These are phyloP conservation scores for Pestalotiopsis sp. DNA, from an alignment of 2,329 filamentous ascomycete genomes.

Conservation along the genomic window DNA sequence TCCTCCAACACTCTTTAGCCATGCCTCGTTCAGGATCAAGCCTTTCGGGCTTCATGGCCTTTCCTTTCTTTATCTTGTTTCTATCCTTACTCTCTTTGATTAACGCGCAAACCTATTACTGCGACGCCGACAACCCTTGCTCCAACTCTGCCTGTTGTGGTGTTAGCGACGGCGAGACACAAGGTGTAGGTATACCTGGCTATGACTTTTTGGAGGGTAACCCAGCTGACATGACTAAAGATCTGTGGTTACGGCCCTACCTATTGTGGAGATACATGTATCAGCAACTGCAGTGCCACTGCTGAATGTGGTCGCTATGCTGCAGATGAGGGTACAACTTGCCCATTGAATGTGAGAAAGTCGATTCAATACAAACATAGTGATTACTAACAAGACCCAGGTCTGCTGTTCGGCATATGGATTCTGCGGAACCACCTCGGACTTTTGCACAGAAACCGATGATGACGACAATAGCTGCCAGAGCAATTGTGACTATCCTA, in stretches of 20 bases:
- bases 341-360: slow-evolving; percentile 32
- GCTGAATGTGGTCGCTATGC: slow-evolving; percentile 12
- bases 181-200: neutral
- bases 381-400: slow-evolving; percentile 9
- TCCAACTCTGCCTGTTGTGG: slow-evolving; percentile 2
- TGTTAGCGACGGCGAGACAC: neutral
- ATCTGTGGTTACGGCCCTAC: neutral
- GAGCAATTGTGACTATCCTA: slow-evolving; percentile 14
- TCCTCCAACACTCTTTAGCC: neutral
- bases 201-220: neutral
- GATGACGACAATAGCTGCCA: slow-evolving; percentile 9
- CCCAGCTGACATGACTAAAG: neutral
- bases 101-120: slow-evolving; percentile 3
- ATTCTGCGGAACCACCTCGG: slow-evolving; percentile 25
- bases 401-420: slow-evolving; percentile 31
- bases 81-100: neutral
- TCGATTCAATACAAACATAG: neutral
- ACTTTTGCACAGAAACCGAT: slow-evolving; percentile 17
- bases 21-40: neutral
- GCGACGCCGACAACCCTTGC: neutral
- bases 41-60: neutral
- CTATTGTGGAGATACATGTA: slow-evolving; percentile 3
- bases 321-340: slow-evolving; percentile 11
- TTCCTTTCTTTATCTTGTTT: neutral
- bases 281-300: slow-evolving; percentile 11